Conservation (phyloP, 1,284 basidiomycete species). For the Marasmius fiardii region DNA sequence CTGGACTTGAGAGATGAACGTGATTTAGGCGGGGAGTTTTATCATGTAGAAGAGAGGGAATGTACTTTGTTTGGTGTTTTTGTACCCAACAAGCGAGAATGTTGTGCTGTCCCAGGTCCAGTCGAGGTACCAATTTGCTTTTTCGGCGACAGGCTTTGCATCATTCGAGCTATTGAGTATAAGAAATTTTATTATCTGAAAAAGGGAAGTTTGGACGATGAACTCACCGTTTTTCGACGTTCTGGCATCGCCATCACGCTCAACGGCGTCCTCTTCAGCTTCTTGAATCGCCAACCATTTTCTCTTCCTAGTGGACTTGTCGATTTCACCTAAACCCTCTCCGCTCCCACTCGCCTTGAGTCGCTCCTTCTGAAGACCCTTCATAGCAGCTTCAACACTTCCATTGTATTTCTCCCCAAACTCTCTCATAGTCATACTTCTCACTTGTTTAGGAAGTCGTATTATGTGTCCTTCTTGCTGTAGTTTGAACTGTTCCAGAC, state of each 20-base stretch:
- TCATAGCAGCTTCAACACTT: slow-evolving; percentile 63
- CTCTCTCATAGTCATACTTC: slow-evolving; percentile 67
- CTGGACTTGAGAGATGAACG: slow-evolving; percentile 27
- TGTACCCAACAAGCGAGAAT: slow-evolving; percentile 32
- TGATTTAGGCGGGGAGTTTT: not conserved
- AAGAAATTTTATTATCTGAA: slow-evolving; percentile 1
- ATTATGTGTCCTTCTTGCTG: slow-evolving; percentile 72
- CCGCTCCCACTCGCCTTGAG: slow-evolving; percentile 39
- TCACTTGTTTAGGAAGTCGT: slow-evolving; percentile 72
- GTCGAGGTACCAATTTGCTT: slow-evolving; percentile 48
- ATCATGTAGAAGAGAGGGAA: slow-evolving; percentile 7
- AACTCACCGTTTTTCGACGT: slow-evolving; percentile 29
- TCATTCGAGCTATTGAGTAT: slow-evolving; percentile 48
- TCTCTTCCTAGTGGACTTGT: slow-evolving; percentile 64
- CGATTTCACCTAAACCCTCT: slow-evolving; percentile 52
- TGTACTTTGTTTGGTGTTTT: slow-evolving; percentile 51
- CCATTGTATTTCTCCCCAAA: slow-evolving; percentile 76
- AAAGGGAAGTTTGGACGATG: not conserved
- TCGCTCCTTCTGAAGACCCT: slow-evolving; percentile 59
- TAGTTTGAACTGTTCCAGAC: slow-evolving; percentile 66
- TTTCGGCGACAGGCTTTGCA: slow-evolving; percentile 43
- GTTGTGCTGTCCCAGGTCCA: slow-evolving; percentile 45
- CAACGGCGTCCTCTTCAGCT: slow-evolving; percentile 27
- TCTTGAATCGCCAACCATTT: slow-evolving; percentile 70
- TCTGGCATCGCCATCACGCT: slow-evolving; percentile 30